phyloP scores from a whole-genome alignment of 2,329 filamentous ascomycete genomes.

The Colletotrichum magnum region DNA sequence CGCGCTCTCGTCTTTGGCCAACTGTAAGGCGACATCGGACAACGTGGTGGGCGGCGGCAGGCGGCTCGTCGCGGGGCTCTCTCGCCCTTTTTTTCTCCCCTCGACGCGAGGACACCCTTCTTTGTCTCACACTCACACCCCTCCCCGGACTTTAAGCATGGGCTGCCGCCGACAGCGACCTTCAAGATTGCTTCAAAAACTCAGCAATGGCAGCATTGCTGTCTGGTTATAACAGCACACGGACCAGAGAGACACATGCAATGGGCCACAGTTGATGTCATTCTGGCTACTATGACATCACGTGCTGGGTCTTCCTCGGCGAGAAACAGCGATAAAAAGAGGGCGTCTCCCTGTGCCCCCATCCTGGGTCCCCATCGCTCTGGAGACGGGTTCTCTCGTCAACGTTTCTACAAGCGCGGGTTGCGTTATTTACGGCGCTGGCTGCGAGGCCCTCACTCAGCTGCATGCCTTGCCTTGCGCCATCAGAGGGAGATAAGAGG shows the following conservation, averaged over 20 bases:
- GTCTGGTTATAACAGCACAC: neutral
- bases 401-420: neutral
- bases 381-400: neutral
- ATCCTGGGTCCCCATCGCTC: neutral
- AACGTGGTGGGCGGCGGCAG: slow-evolving; percentile 10
- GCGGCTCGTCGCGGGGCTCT: neutral
- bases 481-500: neutral
- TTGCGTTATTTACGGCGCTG: slow-evolving; percentile 16
- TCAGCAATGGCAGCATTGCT: too few species aligned
- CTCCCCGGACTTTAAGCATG: neutral
- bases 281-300: slow-evolving; percentile 24
- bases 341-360: neutral
- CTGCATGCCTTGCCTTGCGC: neutral
- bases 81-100: neutral
- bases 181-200: too few species aligned
- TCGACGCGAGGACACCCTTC: slow-evolving; percentile 8
- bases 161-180: too few species aligned
- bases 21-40: slow-evolving; percentile 30
- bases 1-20: slow-evolving; percentile 16
- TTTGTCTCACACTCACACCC: neutral
- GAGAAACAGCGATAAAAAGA: neutral
- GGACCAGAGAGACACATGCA: too few species aligned
- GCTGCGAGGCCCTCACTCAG: neutral
- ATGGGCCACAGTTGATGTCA: slow-evolving; percentile 25
- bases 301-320: slow-evolving; percentile 16